Conservation (phyloP, 306 rosid species). For the Purshia tridentata region DNA sequence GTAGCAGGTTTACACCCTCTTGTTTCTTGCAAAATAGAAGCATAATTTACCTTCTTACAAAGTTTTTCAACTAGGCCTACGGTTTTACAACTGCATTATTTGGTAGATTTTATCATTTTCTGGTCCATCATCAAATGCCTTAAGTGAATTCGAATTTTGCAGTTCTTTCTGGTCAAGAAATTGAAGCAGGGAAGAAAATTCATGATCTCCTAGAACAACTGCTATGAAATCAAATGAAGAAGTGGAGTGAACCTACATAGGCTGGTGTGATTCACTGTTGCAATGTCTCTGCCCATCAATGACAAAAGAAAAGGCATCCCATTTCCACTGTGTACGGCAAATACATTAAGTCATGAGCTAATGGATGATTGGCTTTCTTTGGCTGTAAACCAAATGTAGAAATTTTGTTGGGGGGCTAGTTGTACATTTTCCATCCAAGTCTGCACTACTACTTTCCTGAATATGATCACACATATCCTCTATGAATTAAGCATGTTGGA, state of each 20-base stretch:
- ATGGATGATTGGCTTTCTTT: no score
- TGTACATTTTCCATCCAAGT: neutral
- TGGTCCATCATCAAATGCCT: neutral
- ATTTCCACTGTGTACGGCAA: neutral
- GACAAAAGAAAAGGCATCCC: neutral
- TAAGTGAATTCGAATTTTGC: neutral
- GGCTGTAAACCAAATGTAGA: neutral
- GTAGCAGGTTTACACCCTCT: neutral
- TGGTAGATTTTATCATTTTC: neutral
- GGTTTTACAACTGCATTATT: neutral
- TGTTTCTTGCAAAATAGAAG: neutral
- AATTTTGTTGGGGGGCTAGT: neutral
- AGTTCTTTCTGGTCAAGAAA: neutral
- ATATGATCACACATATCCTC: neutral
- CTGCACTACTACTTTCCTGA: neutral
- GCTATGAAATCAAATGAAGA: neutral
- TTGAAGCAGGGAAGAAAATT: neutral
- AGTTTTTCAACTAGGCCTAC: neutral
- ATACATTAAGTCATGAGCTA: no score
- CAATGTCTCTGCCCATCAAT: constrained; percentile 13
- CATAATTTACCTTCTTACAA: neutral
- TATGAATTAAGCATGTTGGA: neutral
- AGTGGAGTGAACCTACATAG: constrained; percentile 1
- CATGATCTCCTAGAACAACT: neutral
- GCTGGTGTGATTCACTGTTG: neutral